phyloP scores from a whole-genome alignment of 352 stramenopile genomes.

The Phytopythium helicoides region DNA sequence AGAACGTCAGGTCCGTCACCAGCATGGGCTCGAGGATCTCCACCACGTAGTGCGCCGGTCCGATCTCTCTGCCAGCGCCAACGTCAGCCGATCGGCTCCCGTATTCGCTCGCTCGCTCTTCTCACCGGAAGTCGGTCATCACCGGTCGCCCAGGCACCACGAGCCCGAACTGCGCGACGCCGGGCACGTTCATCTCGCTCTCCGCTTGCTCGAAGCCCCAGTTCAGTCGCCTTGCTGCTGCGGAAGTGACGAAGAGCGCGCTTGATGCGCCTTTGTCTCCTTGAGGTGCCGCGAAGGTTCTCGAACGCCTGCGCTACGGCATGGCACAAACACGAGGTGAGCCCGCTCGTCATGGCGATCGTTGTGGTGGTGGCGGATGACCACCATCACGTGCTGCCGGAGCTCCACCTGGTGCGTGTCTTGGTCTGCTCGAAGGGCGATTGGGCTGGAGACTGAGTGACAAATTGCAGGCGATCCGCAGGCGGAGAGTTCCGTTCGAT shows the following conservation, averaged over 20 bases:
- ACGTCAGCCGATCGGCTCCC: too few species aligned
- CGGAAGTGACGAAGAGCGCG: too few species aligned
- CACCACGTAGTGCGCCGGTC: conserved; percentile 56
- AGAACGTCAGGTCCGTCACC: conserved; percentile 76
- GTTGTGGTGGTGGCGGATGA: conserved; percentile 68
- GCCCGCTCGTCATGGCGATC: neutral
- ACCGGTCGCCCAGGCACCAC: conserved; percentile 64
- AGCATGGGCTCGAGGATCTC: conserved; percentile 55
- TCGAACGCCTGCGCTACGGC: neutral
- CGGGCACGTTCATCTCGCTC: conserved; percentile 6
- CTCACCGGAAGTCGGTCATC: conserved; percentile 57
- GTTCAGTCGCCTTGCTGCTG: too few species aligned
- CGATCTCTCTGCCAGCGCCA: conserved; percentile 40
- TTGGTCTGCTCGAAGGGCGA: too few species aligned
- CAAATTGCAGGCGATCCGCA: conserved; percentile 70
- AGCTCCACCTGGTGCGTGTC: conserved; percentile 53
- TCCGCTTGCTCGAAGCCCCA: too few species aligned
- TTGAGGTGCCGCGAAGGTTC: conserved; percentile 3
- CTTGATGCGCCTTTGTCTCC: conserved; percentile 2
- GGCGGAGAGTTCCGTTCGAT: conserved; percentile 58
- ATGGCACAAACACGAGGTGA: neutral
- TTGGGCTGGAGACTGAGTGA: too few species aligned
- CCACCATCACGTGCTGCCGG: conserved; percentile 73
- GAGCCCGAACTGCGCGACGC: conserved; percentile 59
- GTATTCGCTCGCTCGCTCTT: too few species aligned